Conservation (phyloP, 2,329 filamentous ascomycete species). For the Exophiala aquamarina region DNA sequence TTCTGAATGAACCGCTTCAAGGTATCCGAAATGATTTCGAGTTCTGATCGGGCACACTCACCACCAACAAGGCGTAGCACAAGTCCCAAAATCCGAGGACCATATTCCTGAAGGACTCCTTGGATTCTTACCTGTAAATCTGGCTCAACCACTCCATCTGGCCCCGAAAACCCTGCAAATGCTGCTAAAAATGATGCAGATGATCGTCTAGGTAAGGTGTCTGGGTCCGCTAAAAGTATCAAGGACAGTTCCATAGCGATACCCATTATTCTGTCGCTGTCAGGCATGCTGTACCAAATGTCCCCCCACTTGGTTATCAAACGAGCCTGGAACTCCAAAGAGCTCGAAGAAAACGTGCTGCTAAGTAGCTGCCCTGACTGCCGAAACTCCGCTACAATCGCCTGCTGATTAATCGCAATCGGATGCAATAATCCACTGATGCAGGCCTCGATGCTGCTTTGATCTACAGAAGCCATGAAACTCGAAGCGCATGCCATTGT, state of each 20-base stretch:
- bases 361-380: slow-evolving; percentile 26
- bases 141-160: slow-evolving; percentile 8
- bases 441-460: slow-evolving; percentile 30
- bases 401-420: slow-evolving; percentile 29
- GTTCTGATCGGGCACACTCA: slow-evolving; percentile 45
- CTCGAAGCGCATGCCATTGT: slow-evolving; percentile 48
- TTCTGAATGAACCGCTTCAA: slow-evolving; percentile 43
- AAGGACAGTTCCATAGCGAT: slow-evolving; percentile 43
- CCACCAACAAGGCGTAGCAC: slow-evolving; percentile 43
- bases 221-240: slow-evolving; percentile 40
- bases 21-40: slow-evolving; percentile 42
- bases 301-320: slow-evolving; percentile 43
- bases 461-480: slow-evolving; percentile 43
- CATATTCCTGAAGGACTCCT: slow-evolving; percentile 31
- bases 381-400: slow-evolving; percentile 30
- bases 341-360: slow-evolving; percentile 44
- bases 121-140: slow-evolving; percentile 15
- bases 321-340: slow-evolving; percentile 45
- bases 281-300: slow-evolving; percentile 38
- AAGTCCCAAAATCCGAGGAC: slow-evolving; percentile 39
- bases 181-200: slow-evolving; percentile 45
- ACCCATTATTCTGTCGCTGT: slow-evolving; percentile 30
- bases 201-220: slow-evolving; percentile 48
- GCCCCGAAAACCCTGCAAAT: slow-evolving; percentile 34
- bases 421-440: slow-evolving; percentile 36